A percentile compares a stretch with the other conserved stretches of the same genome.
phyloP scores from a whole-genome alignment of 768 basidiomycete species.

The Strobilomyces confusus region DNA sequence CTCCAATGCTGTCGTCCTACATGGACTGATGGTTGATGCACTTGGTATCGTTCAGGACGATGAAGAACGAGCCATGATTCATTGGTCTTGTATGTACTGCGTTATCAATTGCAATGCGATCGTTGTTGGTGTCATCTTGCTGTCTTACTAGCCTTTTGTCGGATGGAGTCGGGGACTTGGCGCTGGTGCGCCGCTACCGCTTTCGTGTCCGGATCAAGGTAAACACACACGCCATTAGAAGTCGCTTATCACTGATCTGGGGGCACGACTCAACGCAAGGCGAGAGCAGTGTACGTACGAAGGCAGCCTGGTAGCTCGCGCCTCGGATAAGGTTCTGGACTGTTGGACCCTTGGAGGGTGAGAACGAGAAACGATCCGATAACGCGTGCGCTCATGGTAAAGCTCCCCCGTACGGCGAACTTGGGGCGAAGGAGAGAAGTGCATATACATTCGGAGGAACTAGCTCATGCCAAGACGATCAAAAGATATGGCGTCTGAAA shows the following conservation, averaged over 20 bases:
- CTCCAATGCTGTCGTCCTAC: no score
- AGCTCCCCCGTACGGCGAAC: neutral
- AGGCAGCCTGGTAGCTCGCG: neutral
- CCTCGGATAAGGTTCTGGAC: constrained; percentile 8
- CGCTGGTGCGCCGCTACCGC: no score
- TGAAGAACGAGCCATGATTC: no score
- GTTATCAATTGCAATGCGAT: no score
- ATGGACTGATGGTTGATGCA: no score
- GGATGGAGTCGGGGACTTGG: no score
- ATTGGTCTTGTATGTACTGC: no score
- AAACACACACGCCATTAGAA: no score
- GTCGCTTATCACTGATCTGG: neutral
- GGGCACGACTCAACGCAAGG: neutral
- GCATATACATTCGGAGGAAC: neutral
- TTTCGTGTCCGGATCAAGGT: no score
- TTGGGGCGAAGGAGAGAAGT: neutral
- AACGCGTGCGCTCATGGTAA: neutral
- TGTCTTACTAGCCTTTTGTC: no score
- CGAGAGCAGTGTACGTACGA: constrained; percentile 12
- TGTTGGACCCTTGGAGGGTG: neutral
- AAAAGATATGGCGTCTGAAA: neutral
- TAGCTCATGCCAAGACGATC: neutral
- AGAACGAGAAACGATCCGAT: neutral
- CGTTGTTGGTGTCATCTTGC: no score
- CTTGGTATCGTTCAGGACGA: no score